Evolutionary conservation across 1,284 basidiomycete species (phyloP), one percentile per base, ranked within the genome.

Genomic region (Rhodotorula sp.): DNA sequence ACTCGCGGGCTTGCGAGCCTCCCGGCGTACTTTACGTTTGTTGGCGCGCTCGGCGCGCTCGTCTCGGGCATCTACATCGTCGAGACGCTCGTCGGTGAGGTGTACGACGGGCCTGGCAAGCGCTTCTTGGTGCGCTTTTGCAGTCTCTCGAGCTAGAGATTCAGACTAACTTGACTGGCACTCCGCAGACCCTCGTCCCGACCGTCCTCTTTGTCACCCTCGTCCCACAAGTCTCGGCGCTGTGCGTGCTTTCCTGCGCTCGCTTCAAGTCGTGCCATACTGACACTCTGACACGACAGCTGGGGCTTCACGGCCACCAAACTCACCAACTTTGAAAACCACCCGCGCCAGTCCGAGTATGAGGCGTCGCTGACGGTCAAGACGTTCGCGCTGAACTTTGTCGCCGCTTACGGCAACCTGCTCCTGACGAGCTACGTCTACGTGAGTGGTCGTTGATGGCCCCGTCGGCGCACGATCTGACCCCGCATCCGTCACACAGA

Each of bases 241-340:
- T 76, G 70, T 74, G 50, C 49, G 68, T 48, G 13, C 5, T 17
- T 16, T n/a, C 14, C n/a, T 7, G 7, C n/a, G 21, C 34, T 34
- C 34, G 34, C 34, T 8, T 49, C 48, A 17, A 2, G 10, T 7
- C 16, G 48, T 19, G 16, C 48, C 19, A 19, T 19, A 16, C 48
- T 49, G 48, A 49, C 14, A 7, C 49, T 41, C 27, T 60, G n/a
- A 17, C 16, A 34, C 34, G 34, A 27, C 46, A 81, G 90, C 2
- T 96, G 97, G 82, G 89, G 90, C 74, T 79, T 83, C 0, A 86
- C 90, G 60, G 91, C 92, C 0, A 83, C 83, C 46, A 82, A 84
- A 13, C 85, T 97, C 65, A 96, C 95, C 1, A 82, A 86, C 62
- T 97, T 92, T 91, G 96, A 99, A 82, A 93, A 95, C 79, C 93